Base-by-base conservation (phyloP, 805 yeast species). In the Metschnikowia sp. region DNA sequence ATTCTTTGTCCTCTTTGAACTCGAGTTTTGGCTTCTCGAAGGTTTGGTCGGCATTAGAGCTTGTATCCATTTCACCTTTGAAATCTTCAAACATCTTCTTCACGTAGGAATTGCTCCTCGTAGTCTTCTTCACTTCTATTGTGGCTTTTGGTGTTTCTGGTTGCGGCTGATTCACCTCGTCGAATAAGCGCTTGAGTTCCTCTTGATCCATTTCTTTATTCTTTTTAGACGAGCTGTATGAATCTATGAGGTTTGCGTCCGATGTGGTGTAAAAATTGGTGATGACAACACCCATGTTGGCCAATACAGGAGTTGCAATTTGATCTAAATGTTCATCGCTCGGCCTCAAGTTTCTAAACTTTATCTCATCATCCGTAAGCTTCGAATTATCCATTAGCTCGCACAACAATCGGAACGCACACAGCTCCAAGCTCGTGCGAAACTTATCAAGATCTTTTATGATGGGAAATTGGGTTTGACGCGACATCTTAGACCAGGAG, bases 261-360 rank as follows among this genome's bases (percentile, higher is more conserved):
- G 66, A 69, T 0, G 74, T 54, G 15, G 70, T 67, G 35, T 78
- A 80, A 58, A 86, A 82, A 47, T 78, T 79, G 3, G 84, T 71
- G 2, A 84, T 63, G 0, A 74, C 69, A 50, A 85, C 61, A 22
- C 78, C 76, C 48, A 83, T 65, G 48, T 77, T 75, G 1, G 69
- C 63, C 36, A 83, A 59, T 0, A 86, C 84, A 7, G 62, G 56
- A 4, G 67, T 63, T 10, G 59, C 62, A 6, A 67, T 53, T 11
- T 52, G 53, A 30, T 53, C 49, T 29, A 56, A 42, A 30, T 57
- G 51, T 32, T 61, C 55, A 10, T 49, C 54, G 19, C 47, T 49
- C 8, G 55, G 55, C 39, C 42, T 42, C n/a, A 64, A 39, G 22
- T 62, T 63, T 30, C 54, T 52, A 36, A 57, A 41, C 10, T 50